Evolutionary conservation across 768 basidiomycete species (phyloP).

Genomic region (Auricularia sp.): DNA sequence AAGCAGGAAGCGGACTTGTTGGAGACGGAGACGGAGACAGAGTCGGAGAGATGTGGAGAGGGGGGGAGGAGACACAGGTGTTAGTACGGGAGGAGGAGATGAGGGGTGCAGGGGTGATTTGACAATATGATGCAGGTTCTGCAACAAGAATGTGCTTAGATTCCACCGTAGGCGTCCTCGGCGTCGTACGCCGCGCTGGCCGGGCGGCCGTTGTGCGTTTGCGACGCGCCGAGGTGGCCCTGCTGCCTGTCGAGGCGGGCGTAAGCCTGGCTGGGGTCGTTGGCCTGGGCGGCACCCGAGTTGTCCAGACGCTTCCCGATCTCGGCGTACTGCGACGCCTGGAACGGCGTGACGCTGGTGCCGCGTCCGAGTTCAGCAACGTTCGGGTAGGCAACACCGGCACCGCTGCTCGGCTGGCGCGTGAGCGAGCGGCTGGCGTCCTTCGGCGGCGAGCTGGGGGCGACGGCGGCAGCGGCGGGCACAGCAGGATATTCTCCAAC

Average conservation of each 20-base stretch:
- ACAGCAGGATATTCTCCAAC: constrained; percentile 3
- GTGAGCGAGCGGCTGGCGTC: not conserved
- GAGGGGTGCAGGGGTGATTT: too few relatives aligned
- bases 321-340: constrained; percentile 65
- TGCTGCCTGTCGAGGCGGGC: constrained; percentile 6
- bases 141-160: constrained; percentile 27
- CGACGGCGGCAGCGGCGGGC: constrained; percentile 1
- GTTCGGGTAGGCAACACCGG: not conserved
- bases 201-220: constrained; percentile 24
- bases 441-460: not conserved
- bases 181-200: constrained; percentile 45
- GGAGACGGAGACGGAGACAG: not conserved
- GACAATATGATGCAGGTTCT: not conserved
- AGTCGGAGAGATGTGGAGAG: not conserved
- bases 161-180: constrained; percentile 61
- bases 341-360: constrained; percentile 61
- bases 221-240: constrained; percentile 4
- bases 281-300: constrained; percentile 24
- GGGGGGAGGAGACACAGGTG: too few relatives aligned
- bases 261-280: constrained; percentile 5
- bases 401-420: not conserved
- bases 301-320: constrained; percentile 24
- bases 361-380: not conserved
- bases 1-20: too few relatives aligned
- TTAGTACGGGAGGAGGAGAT: too few relatives aligned